Evolutionary conservation across 495 filamentous ascomycete genomes (phyloP).

Genomic region (Bacidia rubella): DNA sequence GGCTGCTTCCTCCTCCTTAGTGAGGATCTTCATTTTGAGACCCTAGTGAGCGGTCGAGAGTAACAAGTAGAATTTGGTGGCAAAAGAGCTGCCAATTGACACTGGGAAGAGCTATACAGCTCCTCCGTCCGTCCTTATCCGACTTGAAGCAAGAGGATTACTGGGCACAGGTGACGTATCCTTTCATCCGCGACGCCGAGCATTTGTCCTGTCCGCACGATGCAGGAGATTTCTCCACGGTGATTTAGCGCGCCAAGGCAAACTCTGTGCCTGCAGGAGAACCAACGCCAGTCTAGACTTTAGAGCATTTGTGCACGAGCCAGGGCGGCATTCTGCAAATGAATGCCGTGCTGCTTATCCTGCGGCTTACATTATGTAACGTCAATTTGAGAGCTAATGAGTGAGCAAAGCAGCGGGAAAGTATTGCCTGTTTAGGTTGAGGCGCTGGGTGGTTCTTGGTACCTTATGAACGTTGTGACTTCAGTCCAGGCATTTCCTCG

Average conservation of each 20-base stretch:
- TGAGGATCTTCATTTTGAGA: conserved; percentile 77
- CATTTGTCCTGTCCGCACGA: not conserved
- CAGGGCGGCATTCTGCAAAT: not conserved
- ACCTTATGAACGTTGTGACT: not conserved
- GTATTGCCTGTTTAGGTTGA: not conserved
- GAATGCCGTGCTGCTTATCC: not conserved
- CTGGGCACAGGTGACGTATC: not conserved
- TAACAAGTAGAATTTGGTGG: not conserved
- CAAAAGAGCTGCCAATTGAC: not conserved
- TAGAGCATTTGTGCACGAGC: not conserved
- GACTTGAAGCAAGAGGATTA: not conserved
- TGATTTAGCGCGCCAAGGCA: not conserved
- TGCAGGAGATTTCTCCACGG: not conserved
- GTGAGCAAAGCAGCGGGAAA: not conserved
- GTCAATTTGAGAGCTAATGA: not conserved
- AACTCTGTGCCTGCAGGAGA: not conserved
- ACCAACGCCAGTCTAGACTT: not conserved
- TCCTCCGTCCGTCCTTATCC: not conserved
- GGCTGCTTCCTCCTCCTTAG: conserved; percentile 73
- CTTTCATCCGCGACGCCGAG: not conserved
- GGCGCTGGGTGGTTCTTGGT: not conserved
- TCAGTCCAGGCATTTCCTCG: not conserved
- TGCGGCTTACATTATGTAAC: not conserved
- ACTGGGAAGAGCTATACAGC: not conserved
- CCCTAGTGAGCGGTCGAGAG: not conserved